phyloP scores from a whole-genome alignment of 192 early-diverging fungal species.

The Oehlia diaphana region DNA sequence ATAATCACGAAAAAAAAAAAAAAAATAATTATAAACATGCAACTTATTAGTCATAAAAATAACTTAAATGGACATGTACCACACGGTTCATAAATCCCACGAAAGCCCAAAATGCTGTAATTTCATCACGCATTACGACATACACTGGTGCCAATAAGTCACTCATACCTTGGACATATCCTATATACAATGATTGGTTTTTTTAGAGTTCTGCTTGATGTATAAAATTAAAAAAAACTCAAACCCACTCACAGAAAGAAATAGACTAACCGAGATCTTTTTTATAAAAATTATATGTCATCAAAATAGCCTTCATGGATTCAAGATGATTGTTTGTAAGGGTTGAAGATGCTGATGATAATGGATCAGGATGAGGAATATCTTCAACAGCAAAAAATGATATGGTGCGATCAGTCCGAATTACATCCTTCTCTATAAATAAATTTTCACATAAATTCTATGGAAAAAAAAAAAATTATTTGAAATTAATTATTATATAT shows the following conservation, averaged over 20 bases:
- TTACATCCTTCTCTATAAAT: conserved; percentile 87
- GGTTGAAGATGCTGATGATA: conserved; percentile 33
- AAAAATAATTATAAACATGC: background rate
- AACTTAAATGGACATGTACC: conserved; percentile 46
- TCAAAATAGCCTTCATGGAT: conserved; percentile 86
- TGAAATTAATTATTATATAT: background rate
- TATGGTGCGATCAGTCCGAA: conserved; percentile 90
- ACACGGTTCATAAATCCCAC: conserved; percentile 86
- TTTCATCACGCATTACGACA: conserved; percentile 86
- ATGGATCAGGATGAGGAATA: conserved; percentile 49
- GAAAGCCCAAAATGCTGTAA: conserved; percentile 93
- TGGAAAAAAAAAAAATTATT: background rate
- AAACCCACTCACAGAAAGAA: background rate
- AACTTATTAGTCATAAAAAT: background rate
- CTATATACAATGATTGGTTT: conserved; percentile 31
- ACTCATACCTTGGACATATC: conserved; percentile 98
- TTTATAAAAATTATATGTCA: conserved; percentile 90
- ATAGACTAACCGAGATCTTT: conserved; percentile 58
- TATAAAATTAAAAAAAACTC: background rate
- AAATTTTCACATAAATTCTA: background rate
- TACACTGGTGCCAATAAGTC: conserved; percentile 90
- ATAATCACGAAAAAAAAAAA: background rate
- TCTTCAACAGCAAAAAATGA: conserved; percentile 78
- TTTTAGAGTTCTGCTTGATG: background rate
- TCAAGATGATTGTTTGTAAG: conserved; percentile 74